These are phyloP conservation scores for Nicotiana otophora DNA, from an alignment of 257 asterid species.

Conservation along the genomic window DNA sequence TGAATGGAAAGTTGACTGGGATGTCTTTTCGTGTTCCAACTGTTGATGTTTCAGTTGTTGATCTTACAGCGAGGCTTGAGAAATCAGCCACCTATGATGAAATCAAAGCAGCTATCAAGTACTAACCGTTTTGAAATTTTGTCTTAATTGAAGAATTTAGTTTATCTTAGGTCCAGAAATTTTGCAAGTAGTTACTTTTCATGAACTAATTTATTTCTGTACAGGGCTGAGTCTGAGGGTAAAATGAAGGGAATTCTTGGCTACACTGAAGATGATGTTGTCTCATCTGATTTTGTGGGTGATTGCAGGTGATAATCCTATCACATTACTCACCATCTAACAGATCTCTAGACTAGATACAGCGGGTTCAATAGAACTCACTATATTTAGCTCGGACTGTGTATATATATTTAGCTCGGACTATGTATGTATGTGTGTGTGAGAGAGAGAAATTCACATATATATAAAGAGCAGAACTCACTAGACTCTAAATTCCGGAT, in stretches of 20 bases:
- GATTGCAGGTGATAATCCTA: conserved; percentile 36
- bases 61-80: conserved; percentile 43
- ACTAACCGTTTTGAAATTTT: not conserved
- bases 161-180: not conserved
- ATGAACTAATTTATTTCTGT: not conserved
- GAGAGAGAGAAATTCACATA: not conserved
- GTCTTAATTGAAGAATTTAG: not conserved
- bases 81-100: conserved; percentile 52
- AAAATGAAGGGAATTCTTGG: conserved; percentile 56
- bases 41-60: conserved; percentile 54
- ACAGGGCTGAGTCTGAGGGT: conserved; percentile 46
- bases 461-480: not conserved
- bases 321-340: not conserved
- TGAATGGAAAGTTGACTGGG: conserved; percentile 55
- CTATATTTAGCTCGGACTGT: not conserved
- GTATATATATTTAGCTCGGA: not conserved
- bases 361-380: not conserved
- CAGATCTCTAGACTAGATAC: not conserved
- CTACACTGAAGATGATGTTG: conserved; percentile 60
- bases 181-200: not conserved
- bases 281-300: conserved; percentile 49
- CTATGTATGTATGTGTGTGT: not conserved
- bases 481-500: not conserved
- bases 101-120: conserved; percentile 55
- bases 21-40: conserved; percentile 69